Percentiles rank a stretch among this genome's conserved stretches.
Conservation (phyloP, 1,284 basidiomycete species). For the Ustilago tritici region DNA sequence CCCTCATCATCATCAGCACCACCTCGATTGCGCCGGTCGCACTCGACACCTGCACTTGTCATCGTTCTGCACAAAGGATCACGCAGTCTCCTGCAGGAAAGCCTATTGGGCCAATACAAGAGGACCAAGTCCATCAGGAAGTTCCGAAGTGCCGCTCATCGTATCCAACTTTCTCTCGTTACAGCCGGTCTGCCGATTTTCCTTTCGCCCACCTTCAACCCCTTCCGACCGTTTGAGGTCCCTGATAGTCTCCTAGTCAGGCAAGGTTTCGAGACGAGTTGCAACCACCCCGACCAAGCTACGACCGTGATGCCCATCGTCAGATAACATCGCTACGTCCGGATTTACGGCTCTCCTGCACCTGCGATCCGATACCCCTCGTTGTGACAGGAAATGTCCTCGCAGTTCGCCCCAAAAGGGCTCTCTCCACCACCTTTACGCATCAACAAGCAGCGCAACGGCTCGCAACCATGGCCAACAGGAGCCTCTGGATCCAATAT, state of each 20-base stretch:
- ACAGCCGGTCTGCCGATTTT: slow-evolving; percentile 7
- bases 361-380: neutral
- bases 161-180: neutral
- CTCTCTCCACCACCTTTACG: slow-evolving; percentile 36
- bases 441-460: slow-evolving; percentile 20
- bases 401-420: slow-evolving; percentile 19
- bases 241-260: neutral
- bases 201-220: neutral
- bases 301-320: neutral
- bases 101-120: too few relatives aligned
- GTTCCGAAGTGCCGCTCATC: neutral
- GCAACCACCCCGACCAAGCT: neutral
- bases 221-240: neutral
- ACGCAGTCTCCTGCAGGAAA: neutral
- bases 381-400: slow-evolving; percentile 13
- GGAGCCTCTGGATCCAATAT: neutral
- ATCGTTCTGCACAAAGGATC: neutral
- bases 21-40: slow-evolving; percentile 22
- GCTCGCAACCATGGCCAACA: slow-evolving; percentile 4
- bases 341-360: neutral
- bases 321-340: neutral
- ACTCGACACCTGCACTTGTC: neutral
- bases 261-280: neutral
- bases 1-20: neutral
- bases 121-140: too few relatives aligned